Conservation (phyloP, 345 rosid genomes). For the Citrus maxima region DNA sequence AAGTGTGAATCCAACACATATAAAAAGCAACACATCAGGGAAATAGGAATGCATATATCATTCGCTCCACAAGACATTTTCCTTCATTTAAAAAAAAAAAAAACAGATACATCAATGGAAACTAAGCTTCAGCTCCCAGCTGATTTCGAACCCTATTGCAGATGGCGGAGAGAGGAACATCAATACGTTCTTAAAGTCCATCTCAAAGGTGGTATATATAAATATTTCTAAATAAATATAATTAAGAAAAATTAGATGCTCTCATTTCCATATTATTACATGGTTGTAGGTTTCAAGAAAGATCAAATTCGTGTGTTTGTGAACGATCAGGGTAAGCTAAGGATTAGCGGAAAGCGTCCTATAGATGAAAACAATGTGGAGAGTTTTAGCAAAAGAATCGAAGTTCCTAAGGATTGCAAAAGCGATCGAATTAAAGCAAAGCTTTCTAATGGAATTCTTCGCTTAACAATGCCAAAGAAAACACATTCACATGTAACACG, state of each 20-base stretch:
- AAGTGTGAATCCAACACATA: neutral
- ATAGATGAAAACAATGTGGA: neutral
- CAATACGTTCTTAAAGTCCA: conserved; percentile 36
- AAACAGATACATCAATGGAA: neutral
- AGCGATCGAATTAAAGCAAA: neutral
- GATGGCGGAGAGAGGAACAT: conserved; percentile 33
- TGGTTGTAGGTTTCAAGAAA: conserved; percentile 19
- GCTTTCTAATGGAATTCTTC: conserved; percentile 5
- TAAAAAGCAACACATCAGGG: neutral
- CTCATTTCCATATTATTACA: neutral
- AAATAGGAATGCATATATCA: neutral
- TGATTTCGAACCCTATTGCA: conserved; percentile 52
- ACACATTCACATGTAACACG: neutral
- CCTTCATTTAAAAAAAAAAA: neutral
- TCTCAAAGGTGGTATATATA: conserved; percentile 30
- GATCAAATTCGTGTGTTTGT: conserved; percentile 9
- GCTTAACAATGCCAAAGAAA: conserved; percentile 12
- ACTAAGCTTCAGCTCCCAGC: conserved; percentile 13
- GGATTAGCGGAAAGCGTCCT: conserved; percentile 11
- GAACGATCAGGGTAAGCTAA: neutral
- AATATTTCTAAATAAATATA: too few relatives aligned
- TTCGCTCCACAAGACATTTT: neutral
- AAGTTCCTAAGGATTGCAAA: neutral
- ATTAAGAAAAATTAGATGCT: too few relatives aligned
- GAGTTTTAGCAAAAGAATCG: conserved; percentile 43